Conservation (phyloP, 352 stramenopile genomes). For the Achlya hypogyna region DNA sequence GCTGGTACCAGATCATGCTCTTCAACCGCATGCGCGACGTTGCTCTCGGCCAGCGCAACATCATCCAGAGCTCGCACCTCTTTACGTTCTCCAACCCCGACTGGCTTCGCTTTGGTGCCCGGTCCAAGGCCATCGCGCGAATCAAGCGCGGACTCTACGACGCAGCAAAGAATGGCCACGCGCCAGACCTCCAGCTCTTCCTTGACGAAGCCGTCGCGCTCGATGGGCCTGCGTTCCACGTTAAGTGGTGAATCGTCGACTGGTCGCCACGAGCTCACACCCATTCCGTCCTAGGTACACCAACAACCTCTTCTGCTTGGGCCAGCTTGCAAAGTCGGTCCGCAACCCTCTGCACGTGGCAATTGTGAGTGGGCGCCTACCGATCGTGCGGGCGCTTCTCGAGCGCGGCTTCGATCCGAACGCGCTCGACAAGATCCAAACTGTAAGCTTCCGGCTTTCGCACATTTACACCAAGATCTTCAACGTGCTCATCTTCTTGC, state of each 20-base stretch:
- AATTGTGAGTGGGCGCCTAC: slow-evolving; percentile 54
- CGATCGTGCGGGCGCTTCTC: slow-evolving; percentile 57
- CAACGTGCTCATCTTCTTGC: slow-evolving; percentile 43
- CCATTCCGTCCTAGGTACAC: neutral
- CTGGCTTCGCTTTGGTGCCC: neutral
- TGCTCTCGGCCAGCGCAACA: slow-evolving; percentile 49
- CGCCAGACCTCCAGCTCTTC: slow-evolving; percentile 37
- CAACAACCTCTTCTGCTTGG: slow-evolving; percentile 13
- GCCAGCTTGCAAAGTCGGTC: slow-evolving; percentile 32
- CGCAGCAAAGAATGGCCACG: slow-evolving; percentile 50
- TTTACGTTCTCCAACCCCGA: slow-evolving; percentile 14
- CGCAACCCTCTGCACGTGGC: slow-evolving; percentile 72
- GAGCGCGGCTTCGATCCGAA: slow-evolving; percentile 59
- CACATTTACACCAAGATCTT: slow-evolving; percentile 66
- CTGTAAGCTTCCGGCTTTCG: slow-evolving; percentile 50
- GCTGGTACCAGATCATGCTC: slow-evolving; percentile 70
- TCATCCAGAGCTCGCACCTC: neutral
- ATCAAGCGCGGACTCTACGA: slow-evolving; percentile 53
- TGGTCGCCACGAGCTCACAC: neutral
- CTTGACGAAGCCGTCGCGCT: slow-evolving; percentile 43
- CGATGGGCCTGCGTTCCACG: slow-evolving; percentile 49
- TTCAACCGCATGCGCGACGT: slow-evolving; percentile 75
- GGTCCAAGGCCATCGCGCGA: neutral
- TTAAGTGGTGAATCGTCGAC: slow-evolving; percentile 46
- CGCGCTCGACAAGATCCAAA: slow-evolving; percentile 62